These are phyloP conservation scores for Hypoxylon lienhwacheense DNA, from an alignment of 495 filamentous ascomycete genomes.

Conservation along the genomic window DNA sequence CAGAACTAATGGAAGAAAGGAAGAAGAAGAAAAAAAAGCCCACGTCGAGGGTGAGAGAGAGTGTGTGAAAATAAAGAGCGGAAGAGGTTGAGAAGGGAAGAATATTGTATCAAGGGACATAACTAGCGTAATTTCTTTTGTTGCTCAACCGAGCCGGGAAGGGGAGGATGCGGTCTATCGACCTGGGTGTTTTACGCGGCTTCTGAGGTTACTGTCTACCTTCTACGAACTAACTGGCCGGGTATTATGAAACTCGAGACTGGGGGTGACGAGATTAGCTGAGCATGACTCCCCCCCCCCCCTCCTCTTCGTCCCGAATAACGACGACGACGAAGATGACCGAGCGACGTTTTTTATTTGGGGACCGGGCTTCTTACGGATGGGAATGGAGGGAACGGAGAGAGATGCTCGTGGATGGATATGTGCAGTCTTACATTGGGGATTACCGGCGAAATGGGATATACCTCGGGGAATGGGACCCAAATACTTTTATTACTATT, in stretches of 20 bases:
- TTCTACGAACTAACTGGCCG: too few relatives aligned
- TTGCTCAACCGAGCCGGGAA: conserved; percentile 40
- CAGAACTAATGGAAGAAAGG: too few relatives aligned
- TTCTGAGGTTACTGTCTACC: too few relatives aligned
- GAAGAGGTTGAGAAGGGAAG: conserved; percentile 2
- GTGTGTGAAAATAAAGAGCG: background rate
- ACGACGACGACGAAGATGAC: background rate
- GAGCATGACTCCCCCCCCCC: too few relatives aligned
- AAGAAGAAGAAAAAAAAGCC: conserved; percentile 5
- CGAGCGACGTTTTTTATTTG: conserved; percentile 28
- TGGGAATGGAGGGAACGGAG: background rate
- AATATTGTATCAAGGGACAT: conserved; percentile 26
- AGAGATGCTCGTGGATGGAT: background rate
- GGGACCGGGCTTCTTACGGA: too few relatives aligned
- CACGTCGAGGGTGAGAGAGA: too few relatives aligned
- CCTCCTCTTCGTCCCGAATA: too few relatives aligned
- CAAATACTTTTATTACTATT: conserved; percentile 9
- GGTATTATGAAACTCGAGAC: too few relatives aligned
- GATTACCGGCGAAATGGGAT: conserved; percentile 29
- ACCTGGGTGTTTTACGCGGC: too few relatives aligned
- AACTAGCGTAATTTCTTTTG: conserved; percentile 37
- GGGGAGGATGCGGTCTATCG: too few relatives aligned
- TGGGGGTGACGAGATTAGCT: too few relatives aligned
- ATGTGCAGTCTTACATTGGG: conserved; percentile 8
- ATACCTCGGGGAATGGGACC: conserved; percentile 31